These are phyloP conservation scores for Brasenia schreberi DNA, from an alignment of 164 flowering plant species.

Conservation along the genomic window DNA sequence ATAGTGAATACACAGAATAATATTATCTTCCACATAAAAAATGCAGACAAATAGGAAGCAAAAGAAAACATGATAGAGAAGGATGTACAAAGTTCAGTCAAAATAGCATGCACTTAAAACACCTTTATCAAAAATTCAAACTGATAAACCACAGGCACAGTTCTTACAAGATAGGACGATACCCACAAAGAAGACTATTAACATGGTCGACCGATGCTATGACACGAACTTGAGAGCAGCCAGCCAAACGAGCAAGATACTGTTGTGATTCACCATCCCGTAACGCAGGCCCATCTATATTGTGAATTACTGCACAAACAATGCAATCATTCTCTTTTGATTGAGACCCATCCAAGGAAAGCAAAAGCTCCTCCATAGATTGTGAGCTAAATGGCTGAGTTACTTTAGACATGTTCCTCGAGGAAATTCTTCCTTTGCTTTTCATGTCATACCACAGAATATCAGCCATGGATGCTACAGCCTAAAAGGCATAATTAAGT, in stretches of 20 bases:
- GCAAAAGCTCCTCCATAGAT: slow-evolving; percentile 71
- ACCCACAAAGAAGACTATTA: slow-evolving; percentile 86
- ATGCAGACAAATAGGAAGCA: too few relatives aligned
- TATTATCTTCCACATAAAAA: too few relatives aligned
- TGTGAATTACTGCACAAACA: slow-evolving; percentile 62
- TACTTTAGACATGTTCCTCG: slow-evolving; percentile 23
- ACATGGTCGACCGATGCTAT: slow-evolving; percentile 91
- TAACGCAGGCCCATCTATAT: slow-evolving; percentile 92
- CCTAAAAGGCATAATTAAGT: slow-evolving; percentile 24
- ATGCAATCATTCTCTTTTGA: slow-evolving; percentile 36
- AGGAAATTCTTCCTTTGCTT: slow-evolving; percentile 19
- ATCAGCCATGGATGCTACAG: slow-evolving; percentile 57
- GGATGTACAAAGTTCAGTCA: too few relatives aligned
- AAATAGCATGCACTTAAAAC: too few relatives aligned
- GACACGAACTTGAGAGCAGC: slow-evolving; percentile 66
- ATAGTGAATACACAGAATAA: too few relatives aligned
- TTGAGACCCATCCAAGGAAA: slow-evolving; percentile 48
- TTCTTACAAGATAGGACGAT: neutral
- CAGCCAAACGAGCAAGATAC: slow-evolving; percentile 65
- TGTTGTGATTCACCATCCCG: slow-evolving; percentile 84
- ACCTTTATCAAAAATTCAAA: too few relatives aligned
- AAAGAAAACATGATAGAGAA: too few relatives aligned
- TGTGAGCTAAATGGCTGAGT: slow-evolving; percentile 55
- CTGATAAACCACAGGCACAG: too few relatives aligned
- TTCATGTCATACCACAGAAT: slow-evolving; percentile 58